phyloP scores from a whole-genome alignment of 139 green algal species.

The Zygnema cylindricum region DNA sequence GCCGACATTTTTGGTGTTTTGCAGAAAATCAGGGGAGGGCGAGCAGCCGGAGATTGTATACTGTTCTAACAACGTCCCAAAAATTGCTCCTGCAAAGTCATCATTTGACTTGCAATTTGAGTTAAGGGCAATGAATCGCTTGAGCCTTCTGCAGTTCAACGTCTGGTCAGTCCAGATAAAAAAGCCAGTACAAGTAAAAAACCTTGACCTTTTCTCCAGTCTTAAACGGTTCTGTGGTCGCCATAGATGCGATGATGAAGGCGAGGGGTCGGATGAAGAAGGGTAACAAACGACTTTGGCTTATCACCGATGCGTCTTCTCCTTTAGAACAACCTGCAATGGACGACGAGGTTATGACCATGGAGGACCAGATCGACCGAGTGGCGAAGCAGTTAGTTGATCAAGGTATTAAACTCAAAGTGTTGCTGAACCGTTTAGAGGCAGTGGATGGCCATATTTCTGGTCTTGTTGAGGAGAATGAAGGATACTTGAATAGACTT shows the following conservation, averaged over 20 bases:
- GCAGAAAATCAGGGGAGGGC: conserved; percentile 1
- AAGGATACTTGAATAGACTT: background rate
- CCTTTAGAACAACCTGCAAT: background rate
- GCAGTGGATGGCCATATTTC: background rate
- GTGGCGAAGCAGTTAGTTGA: background rate
- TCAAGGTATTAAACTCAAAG: conserved; percentile 20
- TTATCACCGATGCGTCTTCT: conserved; percentile 28
- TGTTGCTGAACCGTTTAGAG: background rate
- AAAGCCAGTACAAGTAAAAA: background rate
- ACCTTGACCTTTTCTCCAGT: background rate
- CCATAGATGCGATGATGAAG: conserved; percentile 33
- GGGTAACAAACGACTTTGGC: conserved; percentile 26
- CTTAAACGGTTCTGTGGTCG: conserved; percentile 16
- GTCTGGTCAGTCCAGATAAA: background rate
- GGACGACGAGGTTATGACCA: background rate
- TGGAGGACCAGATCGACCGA: conserved; percentile 22
- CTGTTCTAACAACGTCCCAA: background rate
- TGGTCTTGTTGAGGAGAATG: background rate
- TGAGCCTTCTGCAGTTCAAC: background rate
- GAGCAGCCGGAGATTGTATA: conserved; percentile 28
- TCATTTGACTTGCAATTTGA: background rate
- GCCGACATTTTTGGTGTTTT: background rate
- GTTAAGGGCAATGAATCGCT: background rate
- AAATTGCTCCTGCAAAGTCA: background rate
- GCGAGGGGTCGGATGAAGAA: conserved; percentile 7